Conservation (phyloP, 345 rosid genomes). For the Hypericum androsaemum region DNA sequence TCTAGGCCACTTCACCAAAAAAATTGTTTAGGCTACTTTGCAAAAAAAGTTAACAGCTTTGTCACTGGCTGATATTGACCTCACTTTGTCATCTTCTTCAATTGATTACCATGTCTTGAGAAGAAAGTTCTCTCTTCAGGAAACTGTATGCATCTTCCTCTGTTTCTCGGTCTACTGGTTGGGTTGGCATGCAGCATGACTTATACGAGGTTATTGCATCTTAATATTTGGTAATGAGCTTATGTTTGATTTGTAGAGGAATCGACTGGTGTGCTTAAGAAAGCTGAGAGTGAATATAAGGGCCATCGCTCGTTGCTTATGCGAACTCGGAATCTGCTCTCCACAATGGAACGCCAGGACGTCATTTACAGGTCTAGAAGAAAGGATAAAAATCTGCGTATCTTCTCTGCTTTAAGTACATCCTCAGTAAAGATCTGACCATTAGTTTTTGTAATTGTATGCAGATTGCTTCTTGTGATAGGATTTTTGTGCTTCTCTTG, state of each 20-base stretch:
- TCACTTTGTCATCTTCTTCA: no score
- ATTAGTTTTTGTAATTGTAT: slow-evolving; percentile 4
- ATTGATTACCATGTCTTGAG: no score
- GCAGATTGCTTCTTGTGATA: slow-evolving; percentile 55
- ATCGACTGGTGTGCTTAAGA: slow-evolving; percentile 62
- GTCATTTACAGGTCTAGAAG: slow-evolving; percentile 59
- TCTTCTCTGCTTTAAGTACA: background rate
- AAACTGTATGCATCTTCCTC: no score
- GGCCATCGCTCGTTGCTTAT: slow-evolving; percentile 76
- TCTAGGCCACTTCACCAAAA: no score
- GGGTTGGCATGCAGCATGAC: no score
- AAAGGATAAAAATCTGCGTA: background rate
- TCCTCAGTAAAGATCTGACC: slow-evolving; percentile 10
- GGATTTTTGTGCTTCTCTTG: slow-evolving; percentile 61
- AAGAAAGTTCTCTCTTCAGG: no score
- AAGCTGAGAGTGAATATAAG: slow-evolving; percentile 93
- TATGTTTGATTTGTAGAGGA: slow-evolving; percentile 40
- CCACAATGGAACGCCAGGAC: slow-evolving; percentile 89
- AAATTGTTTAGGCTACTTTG: no score
- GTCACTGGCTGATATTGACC: no score
- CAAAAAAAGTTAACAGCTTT: no score
- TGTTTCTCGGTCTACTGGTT: no score
- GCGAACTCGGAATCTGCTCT: slow-evolving; percentile 75
- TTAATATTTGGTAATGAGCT: background rate
- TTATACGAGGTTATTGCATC: no score